Evolutionary conservation across 2,329 filamentous ascomycete genomes (phyloP), one percentile per base, ranked within the genome.

Genomic region (Trichoderma harzianum): DNA sequence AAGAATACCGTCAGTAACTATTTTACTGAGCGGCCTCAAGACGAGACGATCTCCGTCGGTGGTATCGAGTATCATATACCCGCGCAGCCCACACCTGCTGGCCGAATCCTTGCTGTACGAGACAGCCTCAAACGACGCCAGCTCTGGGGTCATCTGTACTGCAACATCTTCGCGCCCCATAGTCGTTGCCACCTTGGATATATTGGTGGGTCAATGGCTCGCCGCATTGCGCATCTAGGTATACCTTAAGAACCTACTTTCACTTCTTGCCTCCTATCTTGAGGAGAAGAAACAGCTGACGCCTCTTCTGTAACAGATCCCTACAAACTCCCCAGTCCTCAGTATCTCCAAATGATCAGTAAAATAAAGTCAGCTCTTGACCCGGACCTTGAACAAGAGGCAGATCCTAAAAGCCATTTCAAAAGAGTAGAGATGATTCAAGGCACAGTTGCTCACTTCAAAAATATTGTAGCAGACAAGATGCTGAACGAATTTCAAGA

Each of bases 301-400:
- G 1, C 1, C 7, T 12, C 28, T 36, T 4, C 1, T 36, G 3
- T 7, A 32, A 21, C 21, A 64, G 61, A 64, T 21, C 18, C 24
- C 8, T 7, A 10, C n/a, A 21, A 16, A 4, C 62, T 24, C 24
- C 62, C 43, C 1, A 53, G n/a, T 24, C 28, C 14, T n/a, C 30
- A 69, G 14, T 69, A 51, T 16, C 39, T 72, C 7, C 26, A 39
- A 12, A 34, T 69, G 47, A 58, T 69, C 0, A 72, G 70, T 7
- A 58, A 11, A 11, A 24, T 60, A 21, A 72, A 72, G 18, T 69
- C 70, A 5, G n/a, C 16, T 30, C 18, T 24, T 24, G 43, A 65
- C 7, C 28, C 8, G 5, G 28, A n/a, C n/a, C 8, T 34, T 5
- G 30, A 65, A 24, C n/a, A 2, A 18, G 3, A 7, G 10, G 18